phyloP scores from a whole-genome alignment of 441 rosid genomes.

The Syzygium malaccense region DNA sequence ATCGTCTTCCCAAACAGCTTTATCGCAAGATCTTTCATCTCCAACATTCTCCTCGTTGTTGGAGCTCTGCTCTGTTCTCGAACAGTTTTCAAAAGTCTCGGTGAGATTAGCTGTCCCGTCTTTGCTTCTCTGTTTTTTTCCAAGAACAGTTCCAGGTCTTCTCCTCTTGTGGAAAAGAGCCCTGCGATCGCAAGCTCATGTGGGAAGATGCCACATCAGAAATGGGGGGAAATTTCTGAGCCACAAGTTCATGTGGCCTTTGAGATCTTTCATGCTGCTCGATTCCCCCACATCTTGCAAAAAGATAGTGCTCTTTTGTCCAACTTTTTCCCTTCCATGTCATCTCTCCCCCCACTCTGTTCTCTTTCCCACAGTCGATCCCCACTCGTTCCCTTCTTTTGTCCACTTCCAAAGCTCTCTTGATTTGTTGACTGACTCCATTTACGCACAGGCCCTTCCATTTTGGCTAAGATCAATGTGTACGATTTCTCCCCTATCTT shows the following conservation, averaged over 20 bases:
- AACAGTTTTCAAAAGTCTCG: not conserved
- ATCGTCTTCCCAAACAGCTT: slow-evolving; percentile 74
- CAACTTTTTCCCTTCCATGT: slow-evolving; percentile 8
- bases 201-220: slow-evolving; percentile 34
- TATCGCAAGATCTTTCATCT: slow-evolving; percentile 33
- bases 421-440: not conserved
- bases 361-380: not conserved
- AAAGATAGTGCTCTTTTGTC: slow-evolving; percentile 26
- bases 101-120: not conserved
- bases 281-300: slow-evolving; percentile 38
- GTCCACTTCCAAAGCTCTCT: not conserved
- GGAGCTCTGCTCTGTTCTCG: not conserved
- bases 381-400: slow-evolving; percentile 1
- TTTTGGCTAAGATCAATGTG: not conserved
- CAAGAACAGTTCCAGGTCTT: not conserved
- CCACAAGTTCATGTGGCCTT: slow-evolving; percentile 61
- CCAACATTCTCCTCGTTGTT: slow-evolving; percentile 25
- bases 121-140: not conserved
- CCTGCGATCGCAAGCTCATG: not conserved
- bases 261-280: slow-evolving; percentile 44
- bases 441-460: not conserved
- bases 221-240: slow-evolving; percentile 25
- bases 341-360: not conserved
- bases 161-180: not conserved
- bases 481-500: not conserved